Percentiles rank a stretch among this genome's conserved stretches.
Evolutionary conservation across 345 rosid species (phyloP).

Genomic region (Euphorbia tirucalli): DNA sequence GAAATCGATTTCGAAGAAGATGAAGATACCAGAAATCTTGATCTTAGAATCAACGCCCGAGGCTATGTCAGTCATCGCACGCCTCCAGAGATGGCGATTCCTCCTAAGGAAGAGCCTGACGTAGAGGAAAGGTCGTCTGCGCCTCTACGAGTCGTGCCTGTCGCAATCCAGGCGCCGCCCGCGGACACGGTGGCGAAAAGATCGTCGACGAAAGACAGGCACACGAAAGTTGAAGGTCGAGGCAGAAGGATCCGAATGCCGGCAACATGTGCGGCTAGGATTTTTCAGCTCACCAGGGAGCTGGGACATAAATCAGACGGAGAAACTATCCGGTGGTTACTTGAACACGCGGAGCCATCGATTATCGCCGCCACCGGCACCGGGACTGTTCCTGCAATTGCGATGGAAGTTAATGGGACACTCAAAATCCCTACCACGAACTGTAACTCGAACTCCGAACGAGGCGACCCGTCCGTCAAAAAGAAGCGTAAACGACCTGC

Average conservation of each 20-base stretch:
- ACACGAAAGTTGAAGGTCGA: constrained; percentile 89
- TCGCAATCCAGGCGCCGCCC: constrained; percentile 38
- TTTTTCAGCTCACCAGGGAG: constrained; percentile 82
- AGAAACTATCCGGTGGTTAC: constrained; percentile 82
- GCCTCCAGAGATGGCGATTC: no score
- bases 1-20: constrained; percentile 31
- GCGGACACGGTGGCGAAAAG: constrained; percentile 44
- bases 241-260: constrained; percentile 98
- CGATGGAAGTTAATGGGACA: constrained; percentile 85
- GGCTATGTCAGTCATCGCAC: no score
- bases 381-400: constrained; percentile 90
- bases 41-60: constrained; percentile 33
- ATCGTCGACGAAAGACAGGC: constrained; percentile 79
- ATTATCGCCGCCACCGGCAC: constrained; percentile 88
- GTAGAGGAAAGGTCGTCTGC: constrained; percentile 9
- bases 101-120: constrained; percentile 47
- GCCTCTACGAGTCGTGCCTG: constrained; percentile 20
- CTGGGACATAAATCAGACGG: constrained; percentile 91
- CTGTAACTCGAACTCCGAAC: constrained; percentile 37
- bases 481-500: constrained; percentile 73
- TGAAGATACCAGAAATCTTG: constrained; percentile 25
- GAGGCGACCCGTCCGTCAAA: constrained; percentile 38
- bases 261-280: constrained; percentile 88
- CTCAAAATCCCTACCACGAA: constrained; percentile 74
- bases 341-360: constrained; percentile 84